A percentile compares a stretch with the other conserved stretches of the same genome.
Evolutionary conservation across 2,329 filamentous ascomycete species (phyloP).

Genomic region (Aspergillus phoenicis): DNA sequence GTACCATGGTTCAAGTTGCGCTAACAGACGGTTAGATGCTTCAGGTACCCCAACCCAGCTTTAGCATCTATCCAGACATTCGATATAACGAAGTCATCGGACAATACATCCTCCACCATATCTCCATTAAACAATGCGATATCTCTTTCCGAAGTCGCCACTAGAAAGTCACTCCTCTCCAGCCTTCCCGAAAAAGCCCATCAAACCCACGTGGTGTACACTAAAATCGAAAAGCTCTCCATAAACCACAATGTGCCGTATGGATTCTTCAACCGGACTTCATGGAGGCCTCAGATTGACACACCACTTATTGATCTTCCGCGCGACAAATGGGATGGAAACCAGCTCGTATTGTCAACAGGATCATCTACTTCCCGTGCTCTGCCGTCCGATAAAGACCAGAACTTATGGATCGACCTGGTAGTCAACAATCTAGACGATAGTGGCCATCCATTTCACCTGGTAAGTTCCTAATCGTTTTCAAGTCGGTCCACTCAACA

Average conservation of each 20-base stretch:
- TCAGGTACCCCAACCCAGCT: slow-evolving; percentile 50
- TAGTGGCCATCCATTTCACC: slow-evolving; percentile 53
- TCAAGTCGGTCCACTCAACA: neutral
- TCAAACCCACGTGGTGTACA: slow-evolving; percentile 51
- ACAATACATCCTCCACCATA: neutral
- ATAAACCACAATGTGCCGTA: slow-evolving; percentile 47
- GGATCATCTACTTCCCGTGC: slow-evolving; percentile 14
- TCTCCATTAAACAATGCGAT: slow-evolving; percentile 13
- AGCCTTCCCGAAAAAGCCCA: slow-evolving; percentile 34
- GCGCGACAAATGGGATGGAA: slow-evolving; percentile 43
- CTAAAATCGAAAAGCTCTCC: slow-evolving; percentile 50
- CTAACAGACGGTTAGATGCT: slow-evolving; percentile 33
- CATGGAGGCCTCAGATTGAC: slow-evolving; percentile 45
- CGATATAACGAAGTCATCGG: slow-evolving; percentile 22
- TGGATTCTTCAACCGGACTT: slow-evolving; percentile 54
- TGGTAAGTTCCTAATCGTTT: slow-evolving; percentile 35
- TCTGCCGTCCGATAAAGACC: neutral
- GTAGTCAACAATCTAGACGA: slow-evolving; percentile 57
- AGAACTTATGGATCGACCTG: slow-evolving; percentile 48
- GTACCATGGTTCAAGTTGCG: neutral
- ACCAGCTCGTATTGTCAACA: slow-evolving; percentile 44
- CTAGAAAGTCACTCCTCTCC: slow-evolving; percentile 29
- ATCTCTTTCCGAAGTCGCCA: slow-evolving; percentile 31
- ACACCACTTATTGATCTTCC: slow-evolving; percentile 39
- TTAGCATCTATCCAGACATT: slow-evolving; percentile 44